Base-by-base conservation (phyloP, 768 basidiomycete species). In the Trametes cingulata region DNA sequence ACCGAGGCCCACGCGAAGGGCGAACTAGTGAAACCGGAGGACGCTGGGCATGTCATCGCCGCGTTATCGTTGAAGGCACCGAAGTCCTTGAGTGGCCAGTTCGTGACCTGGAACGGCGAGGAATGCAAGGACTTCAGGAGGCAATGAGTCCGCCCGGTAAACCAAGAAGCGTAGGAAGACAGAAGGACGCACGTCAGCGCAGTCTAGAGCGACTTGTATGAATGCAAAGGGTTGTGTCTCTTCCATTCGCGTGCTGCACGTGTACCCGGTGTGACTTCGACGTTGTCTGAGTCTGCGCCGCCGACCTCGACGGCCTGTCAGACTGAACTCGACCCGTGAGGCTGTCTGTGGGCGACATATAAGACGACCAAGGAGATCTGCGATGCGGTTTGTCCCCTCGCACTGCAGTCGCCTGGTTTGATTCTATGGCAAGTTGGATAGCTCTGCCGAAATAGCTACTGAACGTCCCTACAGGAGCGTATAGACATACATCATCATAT, bases 401-500 rank as follows among this genome's bases (percentile, higher is more conserved):
- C n/a, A n/a, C n/a, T n/a, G n/a, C n/a, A n/a, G n/a, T n/a, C n/a
- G n/a, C n/a, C n/a, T n/a, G n/a, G n/a, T n/a, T 10, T 33, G 29
- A 10, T 33, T 33, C 29, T 33, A 33, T 33, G 29, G 29, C 29
- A 33, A 33, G 29, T 33, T 10, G 29, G 29, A 10, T 33, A 4
- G 29, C 29, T 33, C 6, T 33, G 10, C 10, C 4, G 29, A 33
- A 33, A 10, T 33, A 33, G 6, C 29, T 33, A 33, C 29, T 33
- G 29, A 33, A 33, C 29, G 20, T 20, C 22, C 24, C 22, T 15
- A 1, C 15, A 57, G 47, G 24, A 24, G 25, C 61, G 70, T 51
- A 68, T 92, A 65, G 90, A 92, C 70, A 73, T 90, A n/a, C 90
- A 92, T 67, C 90, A 91, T 72, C 90, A 91, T 67, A 83, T 83